Evolutionary conservation across 306 rosid species (phyloP), one percentile per base, ranked within the genome.

Genomic region (Citrullus mucosospermus): DNA sequence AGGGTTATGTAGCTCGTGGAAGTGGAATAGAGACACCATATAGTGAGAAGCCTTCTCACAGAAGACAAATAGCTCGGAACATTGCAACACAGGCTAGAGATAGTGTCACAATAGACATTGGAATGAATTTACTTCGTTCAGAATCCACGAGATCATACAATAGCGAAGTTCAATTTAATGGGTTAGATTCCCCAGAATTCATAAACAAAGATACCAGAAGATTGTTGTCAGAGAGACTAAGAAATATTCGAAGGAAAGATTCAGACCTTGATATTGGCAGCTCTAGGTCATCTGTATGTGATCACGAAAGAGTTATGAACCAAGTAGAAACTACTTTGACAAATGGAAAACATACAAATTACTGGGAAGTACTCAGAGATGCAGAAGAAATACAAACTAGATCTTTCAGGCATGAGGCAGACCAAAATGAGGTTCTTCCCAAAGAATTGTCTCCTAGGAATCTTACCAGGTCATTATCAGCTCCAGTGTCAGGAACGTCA

Each of bases 401-500:
- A 80, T 92, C 97, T 81, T 95, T 95, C 84, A 92, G 97, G 81
- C 87, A 88, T 58, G 97, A 88, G 74, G 83, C 80, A 28, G 86
- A 85, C 72, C 90, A 81, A 60, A 84, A 83, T 68, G 78, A 83
- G 75, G 75, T 83, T 41, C 79, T 88, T 70, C 90, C 84, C 77
- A 82, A 76, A 81, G 97, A 89, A 55, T 68, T 86, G 85, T 88
- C 98, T 77, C 99, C 98, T 17, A 88, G 91, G 85, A 92, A 89
- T 85, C 98, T 96, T 50, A 80, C 90, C 38, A 89, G 99, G 77
- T 96, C 99, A 69, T 80, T 96, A 79, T 96, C 99, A 13, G 98
- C 99, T 41, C 99, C 99, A 32, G 98, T 96, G 65, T 82, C 98
- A 41, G 97, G 99, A 81, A 92, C 98, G 39, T 91, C 99, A 60